Evolutionary conservation across 345 rosid species (phyloP), one percentile per base, ranked within the genome.

Genomic region (Garcia nutans): DNA sequence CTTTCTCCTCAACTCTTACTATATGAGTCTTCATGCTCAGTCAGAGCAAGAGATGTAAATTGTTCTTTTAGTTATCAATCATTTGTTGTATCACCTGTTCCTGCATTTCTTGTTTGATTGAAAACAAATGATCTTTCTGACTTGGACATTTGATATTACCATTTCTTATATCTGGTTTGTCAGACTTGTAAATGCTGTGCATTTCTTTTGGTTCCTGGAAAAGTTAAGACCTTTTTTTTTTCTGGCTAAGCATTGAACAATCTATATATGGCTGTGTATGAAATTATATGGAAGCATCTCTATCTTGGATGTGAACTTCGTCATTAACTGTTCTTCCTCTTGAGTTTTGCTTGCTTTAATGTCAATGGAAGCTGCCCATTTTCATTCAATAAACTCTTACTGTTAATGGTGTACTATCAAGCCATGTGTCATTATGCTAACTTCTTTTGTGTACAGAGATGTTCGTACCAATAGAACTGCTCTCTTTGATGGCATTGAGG

Each of bases 401-500:
- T 58, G 15, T 76, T 52, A 19, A 2, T 37, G 26, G 63, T 54
- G 19, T 54, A 12, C 61, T 5, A 22, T 16, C 74, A 52, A 69
- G 52, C 28, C 33, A 49, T 50, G 65, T 50, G 28, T 2, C 17
- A 19, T 54, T 28, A n/a, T 55, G 13, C 61, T 28, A n/a, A 28
- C 20, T 65, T 13, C 17, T 71, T 45, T 26, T 44, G n/a, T 42
- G 54, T 77, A 54, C 85, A 93, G 97, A 92, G 99, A 95, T 74
- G 71, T 79, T 59, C 96, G 92, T 52, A 88, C 83, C 76, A 86
- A 78, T 71, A 91, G 90, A 85, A 83, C 86, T 68, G 83, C 92
- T 49, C 94, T 93, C 52, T 95, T 93, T 84, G 97, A 95, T 83
- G 97, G 97, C 68, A 88, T 93, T 10, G 99, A 91, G 83, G 99